Percentiles rank a stretch among this genome's conserved stretches.
Evolutionary conservation across 2,329 filamentous ascomycete genomes (phyloP).

Genomic region (Fusarium austroafricanum): DNA sequence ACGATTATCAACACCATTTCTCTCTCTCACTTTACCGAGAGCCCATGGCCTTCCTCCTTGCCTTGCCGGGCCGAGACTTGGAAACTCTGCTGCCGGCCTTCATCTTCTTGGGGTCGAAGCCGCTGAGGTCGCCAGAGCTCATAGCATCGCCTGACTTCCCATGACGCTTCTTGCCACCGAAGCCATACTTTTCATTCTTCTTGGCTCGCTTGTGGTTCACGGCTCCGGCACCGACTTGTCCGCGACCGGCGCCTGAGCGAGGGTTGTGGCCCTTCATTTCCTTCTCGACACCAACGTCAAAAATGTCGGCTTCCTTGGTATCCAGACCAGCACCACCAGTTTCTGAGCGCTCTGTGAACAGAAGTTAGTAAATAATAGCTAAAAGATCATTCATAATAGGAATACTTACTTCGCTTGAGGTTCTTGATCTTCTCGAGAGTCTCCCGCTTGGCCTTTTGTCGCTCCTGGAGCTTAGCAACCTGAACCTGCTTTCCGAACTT

Average conservation of each 20-base stretch:
- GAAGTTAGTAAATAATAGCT: constrained; percentile 39
- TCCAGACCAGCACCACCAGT: constrained; percentile 67
- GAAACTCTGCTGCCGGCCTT: constrained; percentile 66
- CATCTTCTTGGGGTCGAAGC: constrained; percentile 86
- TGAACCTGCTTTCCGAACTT: constrained; percentile 99
- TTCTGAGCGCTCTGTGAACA: constrained; percentile 83
- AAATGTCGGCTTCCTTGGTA: constrained; percentile 85
- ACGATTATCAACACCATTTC: constrained; percentile 10
- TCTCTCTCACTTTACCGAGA: constrained; percentile 34
- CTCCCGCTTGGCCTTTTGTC: constrained; percentile 90
- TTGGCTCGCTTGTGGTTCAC: constrained; percentile 83
- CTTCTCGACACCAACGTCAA: constrained; percentile 87
- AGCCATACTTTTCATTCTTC: constrained; percentile 95
- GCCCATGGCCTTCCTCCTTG: constrained; percentile 59
- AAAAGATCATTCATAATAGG: background rate
- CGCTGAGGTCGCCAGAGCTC: constrained; percentile 82
- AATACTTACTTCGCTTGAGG: constrained; percentile 88
- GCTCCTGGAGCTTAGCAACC: constrained; percentile 93
- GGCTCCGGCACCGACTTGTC: constrained; percentile 42
- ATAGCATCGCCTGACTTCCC: constrained; percentile 89
- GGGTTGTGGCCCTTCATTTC: constrained; percentile 60
- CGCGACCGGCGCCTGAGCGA: constrained; percentile 55
- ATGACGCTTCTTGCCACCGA: constrained; percentile 94
- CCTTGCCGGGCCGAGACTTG: constrained; percentile 64
- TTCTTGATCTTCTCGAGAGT: constrained; percentile 95